Evolutionary conservation across 345 rosid genomes (phyloP).

Genomic region (Citrus mangshanensis): DNA sequence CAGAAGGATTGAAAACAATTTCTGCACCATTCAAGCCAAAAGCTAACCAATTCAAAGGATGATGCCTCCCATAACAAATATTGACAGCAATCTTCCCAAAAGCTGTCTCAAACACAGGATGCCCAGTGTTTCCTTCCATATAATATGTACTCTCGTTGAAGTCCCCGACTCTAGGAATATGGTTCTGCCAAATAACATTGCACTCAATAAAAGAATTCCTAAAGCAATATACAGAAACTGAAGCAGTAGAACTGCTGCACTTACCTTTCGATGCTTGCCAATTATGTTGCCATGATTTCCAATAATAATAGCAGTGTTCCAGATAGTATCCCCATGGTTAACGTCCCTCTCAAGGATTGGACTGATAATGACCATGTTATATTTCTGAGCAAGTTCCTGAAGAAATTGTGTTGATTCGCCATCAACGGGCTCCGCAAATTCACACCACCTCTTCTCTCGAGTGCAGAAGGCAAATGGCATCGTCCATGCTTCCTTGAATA

Average conservation of each 20-base stretch:
- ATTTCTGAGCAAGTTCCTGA: slow-evolving; percentile 66
- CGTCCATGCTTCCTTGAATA: slow-evolving; percentile 84
- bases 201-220: slow-evolving; percentile 5
- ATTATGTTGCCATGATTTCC: slow-evolving; percentile 85
- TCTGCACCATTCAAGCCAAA: slow-evolving; percentile 97
- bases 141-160: slow-evolving; percentile 98
- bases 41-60: slow-evolving; percentile 92
- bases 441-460: slow-evolving; percentile 95
- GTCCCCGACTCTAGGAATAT: slow-evolving; percentile 95
- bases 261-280: slow-evolving; percentile 95
- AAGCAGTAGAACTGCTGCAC: neutral
- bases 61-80: slow-evolving; percentile 96
- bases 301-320: slow-evolving; percentile 91
- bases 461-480: slow-evolving; percentile 99
- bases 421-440: slow-evolving; percentile 86
- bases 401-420: slow-evolving; percentile 86
- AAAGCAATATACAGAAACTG: neutral
- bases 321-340: slow-evolving; percentile 82
- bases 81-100: slow-evolving; percentile 85
- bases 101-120: slow-evolving; percentile 92
- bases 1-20: slow-evolving; percentile 98
- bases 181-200: slow-evolving; percentile 60
- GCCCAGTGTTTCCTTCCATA: slow-evolving; percentile 97
- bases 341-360: slow-evolving; percentile 93
- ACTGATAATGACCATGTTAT: slow-evolving; percentile 86